Base-by-base conservation (phyloP, 768 basidiomycete species). In the Lactarius vividus region DNA sequence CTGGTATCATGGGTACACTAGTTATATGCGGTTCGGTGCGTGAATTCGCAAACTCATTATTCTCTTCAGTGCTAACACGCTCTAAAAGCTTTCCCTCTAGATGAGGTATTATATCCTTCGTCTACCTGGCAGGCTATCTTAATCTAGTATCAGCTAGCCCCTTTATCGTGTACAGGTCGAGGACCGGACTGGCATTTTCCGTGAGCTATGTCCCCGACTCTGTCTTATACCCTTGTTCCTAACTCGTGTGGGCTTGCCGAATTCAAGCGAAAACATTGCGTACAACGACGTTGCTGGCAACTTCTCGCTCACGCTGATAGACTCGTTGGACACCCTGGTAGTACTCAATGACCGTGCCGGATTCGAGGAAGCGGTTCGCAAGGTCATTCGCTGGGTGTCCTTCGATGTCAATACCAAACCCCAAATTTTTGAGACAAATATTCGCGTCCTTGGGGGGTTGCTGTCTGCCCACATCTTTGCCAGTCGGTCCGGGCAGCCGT, bases 351-450 rank as follows among this genome's bases (percentile, higher is more conserved):
- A 96, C 72, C 84, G 83, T 28, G 72, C 79, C 59, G 91, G 88
- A 7, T 98, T 97, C 72, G 89, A 92, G 71, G 79, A 79, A n/a
- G 95, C 93, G 3, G 88, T 98, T 59, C 85, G 84, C 65, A 85
- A 91, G 68, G 85, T 94, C 61, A 89, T 96, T 59, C 77, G 86
- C 61, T 87, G 85, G 82, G 91, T 97, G 44, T 88, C 88, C 0
- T 98, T 97, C 75, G 92, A 98, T 73, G 89, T 94, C 64, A 88
- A 98, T 76, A 94, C 93, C 49, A 93, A 88, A 75, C 94, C 97
- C n/a, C 96, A 99, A 81, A 90, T 98, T 4, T 99, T 99, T 73
- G 96, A 99, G 79, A 92, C 92, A 11, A 98, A 93, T 1, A 98
- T 98, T 62, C 87, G 96, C 31, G 93, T 95, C 7, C 79, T 99